A percentile compares a stretch with the other conserved stretches of the same genome.
Evolutionary conservation across 352 stramenopile species (phyloP).

Genomic region (Phytophthora aleatoria): DNA sequence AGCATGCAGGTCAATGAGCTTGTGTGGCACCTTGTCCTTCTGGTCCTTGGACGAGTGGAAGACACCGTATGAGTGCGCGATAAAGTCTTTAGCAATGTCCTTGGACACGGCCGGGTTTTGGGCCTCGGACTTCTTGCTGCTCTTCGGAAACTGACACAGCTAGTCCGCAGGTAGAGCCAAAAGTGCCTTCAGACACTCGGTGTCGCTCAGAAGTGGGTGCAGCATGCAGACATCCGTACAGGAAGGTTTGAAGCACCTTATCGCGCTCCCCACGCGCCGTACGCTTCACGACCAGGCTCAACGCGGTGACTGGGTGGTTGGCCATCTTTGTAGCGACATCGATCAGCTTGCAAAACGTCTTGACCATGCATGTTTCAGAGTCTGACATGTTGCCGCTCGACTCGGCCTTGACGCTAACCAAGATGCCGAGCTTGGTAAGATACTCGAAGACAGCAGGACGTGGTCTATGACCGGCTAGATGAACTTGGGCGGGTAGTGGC

Average conservation of each 20-base stretch:
- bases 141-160: conserved; percentile 74
- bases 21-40: conserved; percentile 63
- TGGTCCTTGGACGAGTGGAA: conserved; percentile 64
- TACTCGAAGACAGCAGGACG: conserved; percentile 81
- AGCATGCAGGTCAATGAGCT: conserved; percentile 81
- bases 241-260: conserved; percentile 80
- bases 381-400: conserved; percentile 46
- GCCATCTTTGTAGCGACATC: conserved; percentile 53
- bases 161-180: conserved; percentile 73
- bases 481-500: conserved; percentile 79
- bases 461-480: conserved; percentile 80
- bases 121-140: conserved; percentile 74
- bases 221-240: conserved; percentile 74
- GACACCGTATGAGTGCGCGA: conserved; percentile 86
- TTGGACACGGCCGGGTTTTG: conserved; percentile 89
- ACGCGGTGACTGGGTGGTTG: conserved; percentile 60
- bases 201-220: conserved; percentile 77
- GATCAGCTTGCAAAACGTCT: conserved; percentile 83
- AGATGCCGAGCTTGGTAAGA: conserved; percentile 83
- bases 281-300: conserved; percentile 67
- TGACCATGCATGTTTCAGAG: conserved; percentile 70
- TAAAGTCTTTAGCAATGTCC: conserved; percentile 88
- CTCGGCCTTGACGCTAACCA: conserved; percentile 57
- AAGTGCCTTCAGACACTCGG: conserved; percentile 85
- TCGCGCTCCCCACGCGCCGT: conserved; percentile 53